These are phyloP conservation scores for Pseudogymnoascus verrucosus DNA, from an alignment of 2,329 filamentous ascomycete species.

Conservation along the genomic window DNA sequence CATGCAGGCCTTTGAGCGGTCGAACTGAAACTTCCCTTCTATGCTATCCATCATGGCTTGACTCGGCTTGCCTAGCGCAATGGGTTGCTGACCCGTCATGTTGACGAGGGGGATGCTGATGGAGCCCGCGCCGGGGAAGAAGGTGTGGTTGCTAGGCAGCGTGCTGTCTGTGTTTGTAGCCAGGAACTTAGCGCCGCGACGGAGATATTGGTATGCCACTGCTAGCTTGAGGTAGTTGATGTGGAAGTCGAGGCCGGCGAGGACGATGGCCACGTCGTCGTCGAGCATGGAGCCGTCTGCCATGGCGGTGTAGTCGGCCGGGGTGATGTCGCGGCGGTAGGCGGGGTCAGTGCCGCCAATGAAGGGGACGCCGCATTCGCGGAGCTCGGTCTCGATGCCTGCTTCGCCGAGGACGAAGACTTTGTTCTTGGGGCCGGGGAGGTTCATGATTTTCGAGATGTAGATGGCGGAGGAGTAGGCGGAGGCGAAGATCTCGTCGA, in stretches of 20 bases:
- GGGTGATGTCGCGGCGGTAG: constrained; percentile 68
- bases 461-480: constrained; percentile 94
- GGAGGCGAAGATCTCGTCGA: constrained; percentile 92
- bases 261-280: constrained; percentile 79
- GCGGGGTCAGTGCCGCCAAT: constrained; percentile 80
- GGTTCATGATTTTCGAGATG: constrained; percentile 82
- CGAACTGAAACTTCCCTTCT: constrained; percentile 88
- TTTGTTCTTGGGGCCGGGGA: constrained; percentile 74
- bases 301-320: constrained; percentile 71
- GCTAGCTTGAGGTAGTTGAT: constrained; percentile 90
- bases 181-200: constrained; percentile 73
- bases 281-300: constrained; percentile 72
- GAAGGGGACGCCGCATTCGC: constrained; percentile 67
- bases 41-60: constrained; percentile 99
- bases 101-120: constrained; percentile 70
- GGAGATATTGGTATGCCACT: constrained; percentile 78
- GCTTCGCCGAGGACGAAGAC: constrained; percentile 89
- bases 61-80: constrained; percentile 85
- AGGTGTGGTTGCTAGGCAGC: constrained; percentile 67
- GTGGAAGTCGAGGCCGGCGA: constrained; percentile 88
- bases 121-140: constrained; percentile 89
- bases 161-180: constrained; percentile 93
- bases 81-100: constrained; percentile 61
- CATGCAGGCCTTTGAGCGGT: constrained; percentile 85
- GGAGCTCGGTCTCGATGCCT: constrained; percentile 84